Base-by-base conservation (phyloP, 805 yeast species). In the Candida mattraensis region DNA sequence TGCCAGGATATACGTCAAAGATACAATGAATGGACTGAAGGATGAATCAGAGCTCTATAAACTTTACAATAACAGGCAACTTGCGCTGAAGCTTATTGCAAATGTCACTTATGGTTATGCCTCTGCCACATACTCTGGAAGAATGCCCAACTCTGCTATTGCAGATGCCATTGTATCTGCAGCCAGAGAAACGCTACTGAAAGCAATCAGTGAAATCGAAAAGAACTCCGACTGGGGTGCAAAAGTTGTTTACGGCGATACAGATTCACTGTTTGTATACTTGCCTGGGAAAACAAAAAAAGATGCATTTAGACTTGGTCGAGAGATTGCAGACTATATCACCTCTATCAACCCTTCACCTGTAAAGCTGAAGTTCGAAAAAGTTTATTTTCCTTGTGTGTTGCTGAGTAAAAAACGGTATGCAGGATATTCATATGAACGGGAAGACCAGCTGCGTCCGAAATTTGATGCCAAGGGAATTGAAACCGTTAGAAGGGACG, bases 51-150 rank as follows among this genome's bases (percentile, higher is more conserved):
- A 73, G 32, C 52, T 80, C 33, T 66, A 67, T 20, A 73, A 75
- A 37, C 61, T 84, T 4, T 75, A 83, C 53, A 76, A 86, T 51
- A 82, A 84, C 39, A 68, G 91, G 37, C 99, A 93, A 49, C 57
- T 86, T 25, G 98, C 96, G 0, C 64, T 93, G 44, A 93, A 93
- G 54, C 65, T 91, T 30, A 80, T 88, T 27, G 97, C 99, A 1
- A 89, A 88, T 58, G 99, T 93, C 7, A 91, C 96, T 0, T 93
- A 93, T 63, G 99, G 99, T 0, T 93, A 93, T 54, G 74, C 97
- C 0, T 83, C 96, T 1, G 99, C 99, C 0, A 78, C 96, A 0
- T 93, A 83, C 54, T 87, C 96, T 7, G 99, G 99, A 0, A 67
- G 99, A 44, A 93, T 93, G 99, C 98, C 99, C 0, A 86, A 93